phyloP scores from a whole-genome alignment of 164 flowering plant species.

The Vitis vinifera region DNA sequence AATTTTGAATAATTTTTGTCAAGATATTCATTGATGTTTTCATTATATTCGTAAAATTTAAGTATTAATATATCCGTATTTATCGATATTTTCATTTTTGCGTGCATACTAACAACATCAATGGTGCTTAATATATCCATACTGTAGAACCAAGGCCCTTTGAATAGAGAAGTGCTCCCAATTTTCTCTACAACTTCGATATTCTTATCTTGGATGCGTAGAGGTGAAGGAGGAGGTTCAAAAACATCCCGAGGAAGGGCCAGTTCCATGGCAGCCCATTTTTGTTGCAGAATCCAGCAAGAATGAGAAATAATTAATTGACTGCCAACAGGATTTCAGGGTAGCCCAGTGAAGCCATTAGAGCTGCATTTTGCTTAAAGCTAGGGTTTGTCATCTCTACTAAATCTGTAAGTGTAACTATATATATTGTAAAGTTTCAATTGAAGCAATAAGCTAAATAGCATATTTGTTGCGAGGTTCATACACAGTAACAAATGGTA shows the following conservation, averaged over 20 bases:
- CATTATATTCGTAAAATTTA: too few relatives aligned
- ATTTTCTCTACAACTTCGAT: conserved; percentile 5
- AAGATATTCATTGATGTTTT: too few relatives aligned
- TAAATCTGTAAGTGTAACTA: too few relatives aligned
- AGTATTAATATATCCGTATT: too few relatives aligned
- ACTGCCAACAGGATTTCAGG: conserved; percentile 14
- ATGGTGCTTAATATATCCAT: conserved; percentile 22
- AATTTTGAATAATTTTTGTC: too few relatives aligned
- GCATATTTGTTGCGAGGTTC: not conserved
- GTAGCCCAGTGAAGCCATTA: conserved; percentile 14
- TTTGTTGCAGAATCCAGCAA: not conserved
- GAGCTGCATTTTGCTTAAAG: not conserved
- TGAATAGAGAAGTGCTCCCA: conserved; percentile 27
- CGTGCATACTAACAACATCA: conserved; percentile 34
- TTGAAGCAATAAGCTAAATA: too few relatives aligned
- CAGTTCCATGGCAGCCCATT: conserved; percentile 8
- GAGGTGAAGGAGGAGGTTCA: conserved; percentile 11
- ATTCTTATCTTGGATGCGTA: conserved; percentile 18
- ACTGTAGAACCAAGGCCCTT: conserved; percentile 38
- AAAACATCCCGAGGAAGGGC: conserved; percentile 24
- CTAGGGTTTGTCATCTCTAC: not conserved
- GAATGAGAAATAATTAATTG: conserved; percentile 5
- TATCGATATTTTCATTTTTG: too few relatives aligned
- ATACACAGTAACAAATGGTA: too few relatives aligned
- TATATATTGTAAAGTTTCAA: too few relatives aligned